A percentile compares a stretch with the other conserved stretches of the same genome.
Evolutionary conservation across 2,329 filamentous ascomycete genomes (phyloP).

Genomic region (Colletotrichum musicola): DNA sequence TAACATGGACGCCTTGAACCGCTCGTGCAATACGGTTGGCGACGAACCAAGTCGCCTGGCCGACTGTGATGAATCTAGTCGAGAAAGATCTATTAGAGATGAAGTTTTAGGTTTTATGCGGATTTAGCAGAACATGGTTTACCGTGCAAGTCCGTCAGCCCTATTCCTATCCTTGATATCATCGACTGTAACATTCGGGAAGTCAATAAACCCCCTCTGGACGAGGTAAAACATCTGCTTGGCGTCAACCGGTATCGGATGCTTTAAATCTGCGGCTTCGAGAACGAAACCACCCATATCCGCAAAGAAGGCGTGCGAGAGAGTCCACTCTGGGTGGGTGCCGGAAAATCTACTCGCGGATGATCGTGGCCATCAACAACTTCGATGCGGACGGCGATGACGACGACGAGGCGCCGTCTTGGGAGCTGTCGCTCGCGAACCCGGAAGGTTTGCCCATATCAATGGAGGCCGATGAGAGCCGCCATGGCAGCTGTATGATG

Average conservation of each 20-base stretch:
- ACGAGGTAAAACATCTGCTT: background rate
- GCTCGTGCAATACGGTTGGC: background rate
- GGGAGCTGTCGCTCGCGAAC: too few relatives aligned
- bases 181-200: background rate
- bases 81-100: background rate
- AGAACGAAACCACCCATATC: background rate
- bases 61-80: background rate
- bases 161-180: background rate
- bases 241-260: background rate
- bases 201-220: background rate
- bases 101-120: background rate
- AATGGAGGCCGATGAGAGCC: too few relatives aligned
- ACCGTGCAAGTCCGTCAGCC: background rate
- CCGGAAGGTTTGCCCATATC: too few relatives aligned
- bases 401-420: too few relatives aligned
- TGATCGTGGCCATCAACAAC: too few relatives aligned
- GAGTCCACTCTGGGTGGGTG: background rate
- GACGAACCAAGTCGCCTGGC: background rate
- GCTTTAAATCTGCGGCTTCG: background rate
- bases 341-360: background rate
- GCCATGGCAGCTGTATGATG: too few relatives aligned
- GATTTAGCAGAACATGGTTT: background rate
- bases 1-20: background rate
- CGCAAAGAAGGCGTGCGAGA: background rate
- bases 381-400: too few relatives aligned